Percentiles rank a stretch among this genome's conserved stretches.
Evolutionary conservation across 176 grass and related monocot genomes (phyloP).

Genomic region (Tillandsia fasciculata): DNA sequence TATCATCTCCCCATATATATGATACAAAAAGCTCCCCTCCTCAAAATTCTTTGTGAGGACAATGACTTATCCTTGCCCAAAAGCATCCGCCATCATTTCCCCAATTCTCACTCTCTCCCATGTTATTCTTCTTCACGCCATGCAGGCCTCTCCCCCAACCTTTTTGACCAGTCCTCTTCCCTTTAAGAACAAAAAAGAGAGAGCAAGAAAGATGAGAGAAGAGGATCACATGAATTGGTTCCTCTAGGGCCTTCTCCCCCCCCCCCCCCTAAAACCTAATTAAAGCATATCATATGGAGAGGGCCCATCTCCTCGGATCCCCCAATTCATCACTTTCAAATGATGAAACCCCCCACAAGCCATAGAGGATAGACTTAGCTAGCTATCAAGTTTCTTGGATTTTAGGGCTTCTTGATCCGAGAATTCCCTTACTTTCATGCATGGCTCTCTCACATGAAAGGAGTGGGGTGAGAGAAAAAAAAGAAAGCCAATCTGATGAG

Average conservation of each 20-base stretch:
- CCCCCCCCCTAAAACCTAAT: not conserved
- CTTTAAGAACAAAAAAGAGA: not conserved
- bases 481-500: no score
- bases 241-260: not conserved
- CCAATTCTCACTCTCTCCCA: not conserved
- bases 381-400: not conserved
- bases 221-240: not conserved
- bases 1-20: no score
- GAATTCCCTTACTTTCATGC: slow-evolving; percentile 50
- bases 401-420: slow-evolving; percentile 34
- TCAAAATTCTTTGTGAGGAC: no score
- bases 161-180: slow-evolving; percentile 12
- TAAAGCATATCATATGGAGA: slow-evolving; percentile 4
- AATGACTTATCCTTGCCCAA: no score
- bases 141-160: not conserved
- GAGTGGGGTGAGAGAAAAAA: not conserved
- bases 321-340: slow-evolving; percentile 14
- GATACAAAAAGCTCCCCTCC: no score
- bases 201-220: not conserved
- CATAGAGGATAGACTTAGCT: not conserved
- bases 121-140: not conserved
- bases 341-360: slow-evolving; percentile 6
- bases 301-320: slow-evolving; percentile 12
- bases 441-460: not conserved
- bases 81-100: slow-evolving; percentile 2